These are phyloP conservation scores for Citrus medica DNA, from an alignment of 345 rosid genomes.

Conservation along the genomic window DNA sequence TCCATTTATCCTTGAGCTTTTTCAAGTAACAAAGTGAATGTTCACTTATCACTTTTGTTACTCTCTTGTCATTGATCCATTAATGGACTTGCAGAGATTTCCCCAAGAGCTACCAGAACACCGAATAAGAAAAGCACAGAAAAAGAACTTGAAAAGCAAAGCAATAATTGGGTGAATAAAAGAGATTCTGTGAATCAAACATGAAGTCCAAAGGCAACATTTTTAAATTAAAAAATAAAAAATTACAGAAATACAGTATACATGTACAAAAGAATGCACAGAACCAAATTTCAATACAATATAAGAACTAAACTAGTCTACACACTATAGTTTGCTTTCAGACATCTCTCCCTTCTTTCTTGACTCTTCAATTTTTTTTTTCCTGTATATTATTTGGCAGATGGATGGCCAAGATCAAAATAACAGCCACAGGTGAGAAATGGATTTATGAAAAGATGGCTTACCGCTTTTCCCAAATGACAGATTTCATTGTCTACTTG, in stretches of 20 bases:
- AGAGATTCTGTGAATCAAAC: neutral
- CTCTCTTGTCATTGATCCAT: neutral
- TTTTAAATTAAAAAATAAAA: neutral
- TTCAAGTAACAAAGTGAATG: neutral
- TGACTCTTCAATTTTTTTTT: neutral
- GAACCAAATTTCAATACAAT: constrained; percentile 26
- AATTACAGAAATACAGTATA: constrained; percentile 15
- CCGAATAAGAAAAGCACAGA: neutral
- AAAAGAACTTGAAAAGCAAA: neutral
- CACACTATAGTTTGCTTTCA: constrained; percentile 14
- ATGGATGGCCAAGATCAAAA: constrained; percentile 19
- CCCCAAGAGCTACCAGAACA: neutral
- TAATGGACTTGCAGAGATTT: neutral
- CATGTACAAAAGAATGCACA: constrained; percentile 68
- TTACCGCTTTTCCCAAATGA: constrained; percentile 11
- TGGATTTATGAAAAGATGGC: constrained; percentile 4
- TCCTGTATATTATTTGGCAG: constrained; percentile 11
- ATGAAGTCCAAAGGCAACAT: neutral
- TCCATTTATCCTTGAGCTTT: neutral
- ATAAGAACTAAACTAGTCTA: constrained; percentile 25
- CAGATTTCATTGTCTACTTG: neutral
- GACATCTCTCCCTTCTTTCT: neutral
- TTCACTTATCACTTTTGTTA: neutral
- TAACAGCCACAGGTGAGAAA: constrained; percentile 18
- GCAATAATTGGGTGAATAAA: neutral